phyloP scores from a whole-genome alignment of 164 flowering plant genomes.

The Cinnamomum micranthum region DNA sequence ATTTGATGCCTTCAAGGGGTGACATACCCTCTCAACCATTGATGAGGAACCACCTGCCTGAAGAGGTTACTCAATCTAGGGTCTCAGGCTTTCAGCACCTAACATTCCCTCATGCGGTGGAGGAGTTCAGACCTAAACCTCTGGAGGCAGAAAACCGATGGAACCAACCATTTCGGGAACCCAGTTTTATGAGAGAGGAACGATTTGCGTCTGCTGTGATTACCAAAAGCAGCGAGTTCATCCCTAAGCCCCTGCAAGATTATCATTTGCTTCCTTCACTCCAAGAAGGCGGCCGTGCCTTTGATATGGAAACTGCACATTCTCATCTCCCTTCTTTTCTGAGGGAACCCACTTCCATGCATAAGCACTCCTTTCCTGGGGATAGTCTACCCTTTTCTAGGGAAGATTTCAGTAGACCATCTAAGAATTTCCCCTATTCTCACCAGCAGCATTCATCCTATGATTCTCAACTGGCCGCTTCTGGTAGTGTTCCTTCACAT shows the following conservation, averaged over 20 bases:
- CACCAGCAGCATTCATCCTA: slow-evolving; percentile 29
- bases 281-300: slow-evolving; percentile 9
- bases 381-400: slow-evolving; percentile 19
- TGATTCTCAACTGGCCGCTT: slow-evolving; percentile 18
- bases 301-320: not conserved
- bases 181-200: slow-evolving; percentile 28
- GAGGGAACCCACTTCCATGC: slow-evolving; percentile 19
- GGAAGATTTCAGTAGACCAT: slow-evolving; percentile 16
- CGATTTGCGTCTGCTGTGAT: slow-evolving; percentile 6
- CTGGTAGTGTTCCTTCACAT: slow-evolving; percentile 22
- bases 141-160: slow-evolving; percentile 20
- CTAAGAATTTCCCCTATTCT: slow-evolving; percentile 22
- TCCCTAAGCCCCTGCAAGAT: slow-evolving; percentile 9
- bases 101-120: slow-evolving; percentile 23
- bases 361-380: slow-evolving; percentile 20
- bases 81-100: slow-evolving; percentile 24
- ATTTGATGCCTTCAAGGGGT: slow-evolving; percentile 29
- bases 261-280: slow-evolving; percentile 13
- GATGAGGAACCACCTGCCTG: slow-evolving; percentile 23
- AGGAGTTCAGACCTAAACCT: slow-evolving; percentile 13
- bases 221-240: slow-evolving; percentile 14
- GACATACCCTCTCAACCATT: slow-evolving; percentile 24
- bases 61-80: slow-evolving; percentile 27
- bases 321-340: slow-evolving; percentile 9
- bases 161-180: slow-evolving; percentile 25